Percentiles rank a stretch among this genome's conserved stretches.
Conservation (phyloP, 805 yeast genomes). For the Wickerhamiella dianesei region DNA sequence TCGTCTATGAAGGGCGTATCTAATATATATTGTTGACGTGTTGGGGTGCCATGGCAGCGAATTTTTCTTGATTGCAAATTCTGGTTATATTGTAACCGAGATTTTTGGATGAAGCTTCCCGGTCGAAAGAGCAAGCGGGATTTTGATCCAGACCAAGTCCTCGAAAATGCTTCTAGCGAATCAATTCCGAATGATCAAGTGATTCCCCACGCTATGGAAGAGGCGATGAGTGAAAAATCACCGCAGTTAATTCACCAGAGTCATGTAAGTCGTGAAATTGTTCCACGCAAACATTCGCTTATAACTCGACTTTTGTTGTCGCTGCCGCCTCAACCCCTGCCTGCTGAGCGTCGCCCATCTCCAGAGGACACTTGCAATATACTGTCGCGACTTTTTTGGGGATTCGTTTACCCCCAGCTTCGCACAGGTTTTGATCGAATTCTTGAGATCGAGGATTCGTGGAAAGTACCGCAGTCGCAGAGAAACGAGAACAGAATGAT, state of each 20-base stretch:
- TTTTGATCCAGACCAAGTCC: no score
- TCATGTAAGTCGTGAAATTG: not conserved
- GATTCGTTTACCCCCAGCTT: slow-evolving; percentile 43
- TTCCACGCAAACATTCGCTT: slow-evolving; percentile 5
- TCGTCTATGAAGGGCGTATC: no score
- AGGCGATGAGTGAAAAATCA: no score
- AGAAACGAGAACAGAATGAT: slow-evolving; percentile 10
- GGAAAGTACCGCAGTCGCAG: slow-evolving; percentile 10
- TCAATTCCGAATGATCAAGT: no score
- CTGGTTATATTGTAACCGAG: no score
- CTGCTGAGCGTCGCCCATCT: slow-evolving; percentile 10
- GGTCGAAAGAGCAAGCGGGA: no score
- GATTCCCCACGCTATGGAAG: no score
- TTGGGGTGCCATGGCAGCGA: no score
- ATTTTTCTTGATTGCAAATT: no score
- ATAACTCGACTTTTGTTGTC: not conserved
- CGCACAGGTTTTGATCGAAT: slow-evolving; percentile 19
- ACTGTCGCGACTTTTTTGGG: slow-evolving; percentile 33
- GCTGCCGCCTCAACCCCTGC: slow-evolving; percentile 11
- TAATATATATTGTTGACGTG: no score
- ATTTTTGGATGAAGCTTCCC: no score
- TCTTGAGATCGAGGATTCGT: slow-evolving; percentile 18
- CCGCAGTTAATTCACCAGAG: not conserved
- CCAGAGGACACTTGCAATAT: slow-evolving; percentile 25
- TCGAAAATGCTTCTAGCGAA: no score